Base-by-base conservation (phyloP, 2,329 filamentous ascomycete species). In the Talaromyces sp. region DNA sequence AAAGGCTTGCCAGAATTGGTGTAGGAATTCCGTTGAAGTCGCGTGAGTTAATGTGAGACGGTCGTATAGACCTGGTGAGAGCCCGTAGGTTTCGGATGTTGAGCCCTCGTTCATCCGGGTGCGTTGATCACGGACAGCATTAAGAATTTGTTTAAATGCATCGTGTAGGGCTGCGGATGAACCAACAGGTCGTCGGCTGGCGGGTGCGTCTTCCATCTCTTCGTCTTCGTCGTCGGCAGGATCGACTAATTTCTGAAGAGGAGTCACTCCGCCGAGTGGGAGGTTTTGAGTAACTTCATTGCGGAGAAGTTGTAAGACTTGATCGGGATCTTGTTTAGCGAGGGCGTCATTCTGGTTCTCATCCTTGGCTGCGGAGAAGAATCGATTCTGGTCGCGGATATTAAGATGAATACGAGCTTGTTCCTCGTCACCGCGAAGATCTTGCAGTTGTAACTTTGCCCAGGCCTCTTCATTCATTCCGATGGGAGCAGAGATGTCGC, bases 1-100 rank as follows among this genome's bases (percentile, higher is more conserved):
- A 67, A 96, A 99, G 0, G 92, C 86, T 30, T 85, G 83, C 93
- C 93, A 99, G 77, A 99, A 99, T 71, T 97, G 95, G 64, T 93
- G 90, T n/a, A 99, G 78, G 66, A 97, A 99, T 68, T 99, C 94
- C 33, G 90, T 88, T 0, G 91, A 95, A 0, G 94, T 99, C 48
- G 92, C 92, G 70, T 97, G 91, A 0, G 93, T 96, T 50, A 89
- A 80, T 11, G 78, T 80, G n/a, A 89, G 67, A 16, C 82, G 82
- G 60, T 88, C 85, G 59, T 85, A 86, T 1, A 85, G 75, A 2
- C 71, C 63, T 8, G 73, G 59, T 1, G 81, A 77, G 14, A 84
- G 70, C 3, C 80, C 81, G 29, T 72, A 76, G 1, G 75, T 75
- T 29, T 68, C 65, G 7, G 74, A 67, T 2, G 64, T 64, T 3